Evolutionary conservation across 2,329 filamentous ascomycete species (phyloP).

Genomic region (Dactylellina drechsleri): DNA sequence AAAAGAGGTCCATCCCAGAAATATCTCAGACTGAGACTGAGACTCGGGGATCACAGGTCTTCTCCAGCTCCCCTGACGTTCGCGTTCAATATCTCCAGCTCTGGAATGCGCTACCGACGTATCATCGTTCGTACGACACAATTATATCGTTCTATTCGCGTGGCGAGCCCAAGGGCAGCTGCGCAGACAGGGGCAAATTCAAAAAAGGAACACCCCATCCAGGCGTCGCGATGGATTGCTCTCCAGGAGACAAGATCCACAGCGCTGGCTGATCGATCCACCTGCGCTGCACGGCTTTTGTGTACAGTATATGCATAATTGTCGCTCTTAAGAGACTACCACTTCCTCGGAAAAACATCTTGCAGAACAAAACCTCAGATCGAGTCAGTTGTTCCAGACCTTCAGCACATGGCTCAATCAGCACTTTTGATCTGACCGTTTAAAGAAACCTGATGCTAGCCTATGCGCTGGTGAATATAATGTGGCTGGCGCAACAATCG

Average conservation of each 20-base stretch:
- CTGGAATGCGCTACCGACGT: not conserved
- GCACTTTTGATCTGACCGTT: no score
- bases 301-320: constrained; percentile 44
- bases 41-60: not conserved
- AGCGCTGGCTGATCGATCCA: constrained; percentile 17
- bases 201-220: not conserved
- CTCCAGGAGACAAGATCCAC: constrained; percentile 1
- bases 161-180: no score
- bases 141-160: not conserved
- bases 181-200: not conserved
- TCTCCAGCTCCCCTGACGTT: not conserved
- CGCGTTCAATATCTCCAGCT: not conserved
- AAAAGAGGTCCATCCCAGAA: not conserved
- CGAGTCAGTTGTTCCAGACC: constrained; percentile 12
- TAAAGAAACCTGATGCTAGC: no score
- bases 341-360: constrained; percentile 1
- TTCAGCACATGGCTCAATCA: constrained; percentile 1
- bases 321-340: constrained; percentile 29
- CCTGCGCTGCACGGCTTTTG: not conserved
- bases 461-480: constrained; percentile 15
- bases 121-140: not conserved
- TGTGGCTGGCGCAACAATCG: constrained; percentile 27
- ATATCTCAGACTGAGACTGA: not conserved
- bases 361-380: not conserved
- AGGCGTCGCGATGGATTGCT: constrained; percentile 1